Base-by-base conservation (phyloP, 768 basidiomycete species). In the Dictyophora rubrovolvata region DNA sequence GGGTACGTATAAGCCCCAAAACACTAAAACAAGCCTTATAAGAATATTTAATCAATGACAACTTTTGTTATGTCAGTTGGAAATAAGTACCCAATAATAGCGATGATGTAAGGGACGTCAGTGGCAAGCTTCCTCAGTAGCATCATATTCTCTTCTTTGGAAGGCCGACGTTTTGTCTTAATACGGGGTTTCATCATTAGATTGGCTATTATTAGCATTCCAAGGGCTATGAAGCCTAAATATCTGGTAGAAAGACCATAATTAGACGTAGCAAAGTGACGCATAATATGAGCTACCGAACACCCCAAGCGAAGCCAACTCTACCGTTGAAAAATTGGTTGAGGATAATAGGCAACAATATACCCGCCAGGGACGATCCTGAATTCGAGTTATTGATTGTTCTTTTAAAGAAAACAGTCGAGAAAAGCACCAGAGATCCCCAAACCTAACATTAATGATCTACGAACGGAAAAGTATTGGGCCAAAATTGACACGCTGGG, bases 281-380 rank as follows among this genome's bases (percentile, higher is more conserved):
- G 42, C n/a, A n/a, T 5, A 4, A n/a, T 3, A 42, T 42, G 42
- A 42, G 14, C 42, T n/a, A 42, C 42, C 56, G 75, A 18, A 78
- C 78, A 35, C 78, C 73, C 34, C 70, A 73, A 12, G 69, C 71
- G 47, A 82, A 76, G 2, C 84, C 81, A 17, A 77, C 70, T 2
- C 62, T 63, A 4, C 42, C 56, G 48, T 65, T 53, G 47, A 72
- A 61, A 21, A 76, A 70, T 42, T 76, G 72, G 65, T 87, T 86
- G 18, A 87, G 71, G 72, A 85, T 76, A 63, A 85, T 82, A 2
- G 83, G 81, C 59, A 84, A 81, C 8, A 86, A 64, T 22, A 80
- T 73, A 11, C 81, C 83, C 2, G 85, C 85, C 14, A 83, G 66
- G 17, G 78, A 81, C n/a, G 82, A 76, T 20, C 77, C 56, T 57